phyloP scores from a whole-genome alignment of 805 yeast species.

The Kazachstania kunashirensis region DNA sequence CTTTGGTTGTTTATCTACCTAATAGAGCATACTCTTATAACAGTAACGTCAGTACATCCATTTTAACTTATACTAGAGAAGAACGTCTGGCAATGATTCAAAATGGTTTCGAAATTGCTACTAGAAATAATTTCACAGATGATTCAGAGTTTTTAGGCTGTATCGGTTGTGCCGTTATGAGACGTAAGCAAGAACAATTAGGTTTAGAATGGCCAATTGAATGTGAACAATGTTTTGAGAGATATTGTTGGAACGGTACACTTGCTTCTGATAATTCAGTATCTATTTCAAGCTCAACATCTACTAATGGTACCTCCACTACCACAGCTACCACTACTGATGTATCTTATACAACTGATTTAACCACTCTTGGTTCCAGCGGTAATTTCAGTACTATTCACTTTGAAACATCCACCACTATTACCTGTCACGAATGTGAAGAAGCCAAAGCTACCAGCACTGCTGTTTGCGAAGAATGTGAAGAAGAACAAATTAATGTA shows the following conservation, averaged over 20 bases:
- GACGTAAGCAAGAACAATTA: constrained; percentile 64
- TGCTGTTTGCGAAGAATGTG: constrained; percentile 1
- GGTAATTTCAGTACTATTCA: constrained; percentile 3
- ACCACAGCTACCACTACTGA: constrained; percentile 3
- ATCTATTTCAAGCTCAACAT: constrained; percentile 13
- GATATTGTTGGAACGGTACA: constrained; percentile 68
- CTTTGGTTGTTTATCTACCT: constrained; percentile 68
- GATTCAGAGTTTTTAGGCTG: constrained; percentile 65
- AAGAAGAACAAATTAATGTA: not conserved
- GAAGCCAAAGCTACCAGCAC: not conserved
- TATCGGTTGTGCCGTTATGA: constrained; percentile 73
- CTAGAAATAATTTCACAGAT: constrained; percentile 55
- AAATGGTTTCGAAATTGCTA: constrained; percentile 68
- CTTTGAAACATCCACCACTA: constrained; percentile 1
- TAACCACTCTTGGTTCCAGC: not conserved
- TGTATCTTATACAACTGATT: constrained; percentile 2
- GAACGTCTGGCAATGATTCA: constrained; percentile 51
- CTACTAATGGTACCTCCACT: constrained; percentile 4
- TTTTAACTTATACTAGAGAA: constrained; percentile 48
- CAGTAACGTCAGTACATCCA: constrained; percentile 63
- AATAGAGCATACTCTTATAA: constrained; percentile 56
- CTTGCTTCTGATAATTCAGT: constrained; percentile 6
- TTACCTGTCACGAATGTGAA: constrained; percentile 1
- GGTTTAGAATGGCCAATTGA: constrained; percentile 50
- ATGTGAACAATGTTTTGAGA: constrained; percentile 58